Base-by-base conservation (phyloP, 352 stramenopile genomes). In the Pythium guiyangense region DNA sequence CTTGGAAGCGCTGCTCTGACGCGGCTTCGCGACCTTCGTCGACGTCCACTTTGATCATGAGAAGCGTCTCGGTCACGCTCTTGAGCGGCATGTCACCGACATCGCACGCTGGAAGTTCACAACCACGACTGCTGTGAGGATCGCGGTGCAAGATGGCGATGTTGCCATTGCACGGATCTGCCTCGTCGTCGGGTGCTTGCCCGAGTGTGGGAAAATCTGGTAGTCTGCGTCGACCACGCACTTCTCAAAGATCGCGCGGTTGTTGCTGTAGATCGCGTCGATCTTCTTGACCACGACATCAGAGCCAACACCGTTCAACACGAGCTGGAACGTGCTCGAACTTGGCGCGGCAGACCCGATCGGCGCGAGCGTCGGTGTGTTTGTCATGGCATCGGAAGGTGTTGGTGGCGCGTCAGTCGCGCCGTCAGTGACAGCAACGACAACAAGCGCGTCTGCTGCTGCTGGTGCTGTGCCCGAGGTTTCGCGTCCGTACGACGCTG, bases 201-300 rank as follows among this genome's bases (percentile, higher is more conserved):
- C 78, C 26, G 60, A 58, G 61, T 74, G 84, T 25, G 78, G 78
- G 61, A 84, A 88, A 47, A 88, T 82, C 57, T 83, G 73, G 64
- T 86, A 88, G 44, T 76, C 48, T 11, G 69, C 70, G 25, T 79
- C 75, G 9, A 49, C 49, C 14, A 86, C 74, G 52, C 78, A 88
- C 55, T 81, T 48, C 48, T 84, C 70, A 48, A 85, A 85, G 12
- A 83, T 73, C 25, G 62, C 69, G 11, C 68, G 71, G 66, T 79
- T 84, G 60, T 82, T 79, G 25, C 63, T 60, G 63, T 88, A 88
- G 51, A 88, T 73, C 25, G 57, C 63, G 61, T 78, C 71, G 29
- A 81, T 61, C 17, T 68, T 74, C 44, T 84, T 60, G 26, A 77
- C 69, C 3, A 81, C 69, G 1, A 54, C 40, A n/a, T 79, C 31